Evolutionary conservation across 78 protist species (phyloP).

Genomic region (Speleostelium caveatum): DNA sequence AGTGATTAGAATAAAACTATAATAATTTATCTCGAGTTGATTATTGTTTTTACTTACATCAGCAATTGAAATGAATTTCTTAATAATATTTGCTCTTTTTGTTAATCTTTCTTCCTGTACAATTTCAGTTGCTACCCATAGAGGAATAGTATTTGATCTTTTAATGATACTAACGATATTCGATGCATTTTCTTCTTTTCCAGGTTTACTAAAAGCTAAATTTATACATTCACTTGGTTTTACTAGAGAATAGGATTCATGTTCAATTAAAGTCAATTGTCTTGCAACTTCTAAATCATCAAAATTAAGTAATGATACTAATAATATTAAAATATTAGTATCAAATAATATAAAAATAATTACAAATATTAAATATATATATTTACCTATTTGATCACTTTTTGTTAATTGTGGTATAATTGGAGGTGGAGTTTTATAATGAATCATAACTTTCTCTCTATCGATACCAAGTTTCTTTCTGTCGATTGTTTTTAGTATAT

Average conservation of each 20-base stretch:
- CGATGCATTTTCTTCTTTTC: constrained; percentile 46
- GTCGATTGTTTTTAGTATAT: constrained; percentile 32
- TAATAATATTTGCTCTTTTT: constrained; percentile 57
- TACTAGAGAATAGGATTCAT: constrained; percentile 53
- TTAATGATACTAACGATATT: constrained; percentile 34
- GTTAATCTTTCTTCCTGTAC: constrained; percentile 55
- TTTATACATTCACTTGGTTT: constrained; percentile 67
- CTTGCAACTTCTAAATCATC: constrained; percentile 72
- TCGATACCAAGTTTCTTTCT: background rate
- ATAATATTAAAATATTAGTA: background rate
- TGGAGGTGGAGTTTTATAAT: constrained; percentile 41
- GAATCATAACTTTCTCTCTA: background rate
- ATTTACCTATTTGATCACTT: constrained; percentile 50
- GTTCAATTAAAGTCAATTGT: constrained; percentile 71
- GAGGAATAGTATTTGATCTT: constrained; percentile 52
- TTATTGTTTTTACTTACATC: background rate
- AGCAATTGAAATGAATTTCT: constrained; percentile 57
- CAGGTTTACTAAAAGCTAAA: constrained; percentile 58
- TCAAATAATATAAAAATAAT: background rate
- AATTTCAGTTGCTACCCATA: constrained; percentile 75
- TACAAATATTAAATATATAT: background rate
- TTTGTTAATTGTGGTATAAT: constrained; percentile 49
- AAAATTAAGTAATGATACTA: constrained; percentile 21
- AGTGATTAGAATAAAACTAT: background rate
- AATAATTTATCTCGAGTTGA: background rate